phyloP scores from a whole-genome alignment of 345 rosid genomes.

The Brassica incana region DNA sequence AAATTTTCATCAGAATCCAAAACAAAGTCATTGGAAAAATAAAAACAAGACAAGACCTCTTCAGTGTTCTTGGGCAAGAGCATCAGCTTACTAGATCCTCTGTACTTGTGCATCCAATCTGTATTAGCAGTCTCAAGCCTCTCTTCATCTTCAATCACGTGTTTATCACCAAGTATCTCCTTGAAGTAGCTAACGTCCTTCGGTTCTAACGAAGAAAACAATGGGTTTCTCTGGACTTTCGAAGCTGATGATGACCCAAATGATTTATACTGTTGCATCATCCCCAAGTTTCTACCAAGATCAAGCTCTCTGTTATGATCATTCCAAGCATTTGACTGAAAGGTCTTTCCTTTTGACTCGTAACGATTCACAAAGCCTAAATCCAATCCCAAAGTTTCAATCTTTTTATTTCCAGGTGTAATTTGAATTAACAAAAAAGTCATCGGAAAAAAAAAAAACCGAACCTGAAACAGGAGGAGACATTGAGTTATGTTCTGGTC shows the following conservation, averaged over 20 bases:
- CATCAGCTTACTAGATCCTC: slow-evolving; percentile 79
- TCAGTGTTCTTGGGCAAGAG: slow-evolving; percentile 72
- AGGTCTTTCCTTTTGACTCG: slow-evolving; percentile 24
- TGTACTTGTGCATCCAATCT: slow-evolving; percentile 94
- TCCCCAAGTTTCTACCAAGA: slow-evolving; percentile 21
- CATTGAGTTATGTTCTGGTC: neutral
- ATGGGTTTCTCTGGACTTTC: slow-evolving; percentile 57
- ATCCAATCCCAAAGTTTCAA: slow-evolving; percentile 8
- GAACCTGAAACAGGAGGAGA: neutral
- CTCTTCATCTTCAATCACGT: slow-evolving; percentile 78
- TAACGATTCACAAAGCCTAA: slow-evolving; percentile 29
- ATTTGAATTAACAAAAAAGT: neutral
- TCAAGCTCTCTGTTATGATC: slow-evolving; percentile 11
- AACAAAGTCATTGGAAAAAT: too few relatives aligned
- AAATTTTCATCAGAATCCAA: neutral
- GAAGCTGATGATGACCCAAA: slow-evolving; percentile 47
- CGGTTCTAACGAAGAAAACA: slow-evolving; percentile 60
- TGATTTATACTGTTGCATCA: slow-evolving; percentile 41
- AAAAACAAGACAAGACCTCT: slow-evolving; percentile 48
- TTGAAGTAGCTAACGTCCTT: slow-evolving; percentile 69
- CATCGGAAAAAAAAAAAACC: neutral
- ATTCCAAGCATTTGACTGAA: neutral
- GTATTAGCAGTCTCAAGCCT: slow-evolving; percentile 65
- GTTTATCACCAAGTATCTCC: slow-evolving; percentile 65
- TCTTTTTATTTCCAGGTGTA: neutral